These are phyloP conservation scores for Hypsizygus ulmarius DNA, from an alignment of 1,284 basidiomycete species.

Conservation along the genomic window DNA sequence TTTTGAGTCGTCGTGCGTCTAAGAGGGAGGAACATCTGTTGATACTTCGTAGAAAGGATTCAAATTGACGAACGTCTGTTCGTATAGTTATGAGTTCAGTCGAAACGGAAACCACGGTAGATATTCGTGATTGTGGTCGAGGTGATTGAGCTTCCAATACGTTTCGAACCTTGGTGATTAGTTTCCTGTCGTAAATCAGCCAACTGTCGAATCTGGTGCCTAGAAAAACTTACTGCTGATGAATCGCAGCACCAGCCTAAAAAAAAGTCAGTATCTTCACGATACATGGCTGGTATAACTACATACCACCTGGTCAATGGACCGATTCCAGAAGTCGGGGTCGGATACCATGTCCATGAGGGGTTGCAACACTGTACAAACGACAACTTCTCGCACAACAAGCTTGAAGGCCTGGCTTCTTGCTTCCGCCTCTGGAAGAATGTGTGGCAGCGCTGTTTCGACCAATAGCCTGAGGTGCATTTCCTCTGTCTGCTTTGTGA, in stretches of 20 bases:
- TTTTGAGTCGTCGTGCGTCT: slow-evolving; percentile 87
- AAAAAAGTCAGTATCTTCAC: slow-evolving; percentile 16
- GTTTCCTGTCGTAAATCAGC: slow-evolving; percentile 46
- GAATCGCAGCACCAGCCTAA: slow-evolving; percentile 84
- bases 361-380: slow-evolving; percentile 81
- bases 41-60: slow-evolving; percentile 86
- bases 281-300: neutral
- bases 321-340: slow-evolving; percentile 94
- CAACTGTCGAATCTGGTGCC: neutral
- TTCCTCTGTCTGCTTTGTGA: slow-evolving; percentile 88
- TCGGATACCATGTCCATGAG: slow-evolving; percentile 91
- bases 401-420: slow-evolving; percentile 70
- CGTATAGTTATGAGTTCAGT: slow-evolving; percentile 74
- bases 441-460: slow-evolving; percentile 63
- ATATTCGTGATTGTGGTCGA: slow-evolving; percentile 40
- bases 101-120: slow-evolving; percentile 37
- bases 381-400: slow-evolving; percentile 79
- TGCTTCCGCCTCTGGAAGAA: slow-evolving; percentile 77
- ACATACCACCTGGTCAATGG: slow-evolving; percentile 86
- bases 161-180: slow-evolving; percentile 82
- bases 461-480: slow-evolving; percentile 75
- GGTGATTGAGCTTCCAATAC: slow-evolving; percentile 81
- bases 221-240: slow-evolving; percentile 69
- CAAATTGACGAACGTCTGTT: slow-evolving; percentile 80
- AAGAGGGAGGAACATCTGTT: slow-evolving; percentile 76